phyloP scores from a whole-genome alignment of 345 rosid genomes.

The Iberis pinnata region DNA sequence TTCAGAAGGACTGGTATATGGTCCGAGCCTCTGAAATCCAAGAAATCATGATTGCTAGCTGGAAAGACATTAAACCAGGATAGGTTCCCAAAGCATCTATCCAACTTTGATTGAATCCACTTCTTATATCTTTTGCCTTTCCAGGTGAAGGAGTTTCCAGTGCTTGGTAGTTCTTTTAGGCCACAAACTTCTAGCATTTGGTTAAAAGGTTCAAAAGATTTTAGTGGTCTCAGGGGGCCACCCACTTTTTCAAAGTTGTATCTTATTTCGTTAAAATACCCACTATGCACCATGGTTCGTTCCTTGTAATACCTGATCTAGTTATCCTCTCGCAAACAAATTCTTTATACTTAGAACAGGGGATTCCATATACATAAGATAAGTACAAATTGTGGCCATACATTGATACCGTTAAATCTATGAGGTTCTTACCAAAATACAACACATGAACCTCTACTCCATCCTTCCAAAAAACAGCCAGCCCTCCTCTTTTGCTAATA shows the following conservation, averaged over 20 bases:
- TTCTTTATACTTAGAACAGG: too few species aligned
- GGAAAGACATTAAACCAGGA: not conserved
- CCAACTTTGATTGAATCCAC: not conserved
- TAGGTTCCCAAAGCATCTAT: not conserved
- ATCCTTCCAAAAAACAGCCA: not conserved
- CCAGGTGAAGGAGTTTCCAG: not conserved
- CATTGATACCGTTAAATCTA: not conserved
- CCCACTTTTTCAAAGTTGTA: too few species aligned
- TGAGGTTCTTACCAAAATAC: not conserved
- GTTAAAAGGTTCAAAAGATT: too few species aligned
- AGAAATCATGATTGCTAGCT: not conserved
- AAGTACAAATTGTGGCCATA: not conserved
- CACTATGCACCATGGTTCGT: too few species aligned
- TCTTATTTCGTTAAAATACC: too few species aligned
- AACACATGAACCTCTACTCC: too few species aligned
- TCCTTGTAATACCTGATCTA: too few species aligned
- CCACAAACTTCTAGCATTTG: too few species aligned
- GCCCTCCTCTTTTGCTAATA: not conserved
- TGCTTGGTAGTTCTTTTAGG: not conserved
- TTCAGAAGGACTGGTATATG: not conserved
- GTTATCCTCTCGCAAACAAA: too few species aligned
- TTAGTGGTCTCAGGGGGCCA: too few species aligned
- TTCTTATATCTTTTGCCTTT: not conserved
- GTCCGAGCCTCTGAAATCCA: not conserved
- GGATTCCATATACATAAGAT: too few species aligned